These are phyloP conservation scores for Monilinia vaccinii-corymbosi DNA, from an alignment of 2,329 filamentous ascomycete species.

Conservation along the genomic window DNA sequence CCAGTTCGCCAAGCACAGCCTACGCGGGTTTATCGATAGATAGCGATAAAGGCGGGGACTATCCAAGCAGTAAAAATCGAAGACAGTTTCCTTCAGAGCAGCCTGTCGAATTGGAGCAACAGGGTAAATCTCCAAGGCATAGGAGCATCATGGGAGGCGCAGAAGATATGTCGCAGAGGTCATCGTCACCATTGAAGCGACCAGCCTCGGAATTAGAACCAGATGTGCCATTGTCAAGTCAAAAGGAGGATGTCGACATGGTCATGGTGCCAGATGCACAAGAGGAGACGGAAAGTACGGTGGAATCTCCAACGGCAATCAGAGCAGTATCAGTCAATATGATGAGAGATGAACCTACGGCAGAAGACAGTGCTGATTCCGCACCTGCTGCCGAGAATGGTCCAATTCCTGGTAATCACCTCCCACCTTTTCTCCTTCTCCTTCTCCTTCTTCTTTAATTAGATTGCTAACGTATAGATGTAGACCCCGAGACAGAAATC, in stretches of 20 bases:
- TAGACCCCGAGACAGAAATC: conserved; percentile 16
- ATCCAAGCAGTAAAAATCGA: conserved; percentile 18
- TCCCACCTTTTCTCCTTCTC: not conserved
- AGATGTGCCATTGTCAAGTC: conserved; percentile 17
- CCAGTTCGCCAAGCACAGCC: conserved; percentile 48
- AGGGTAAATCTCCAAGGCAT: conserved; percentile 43
- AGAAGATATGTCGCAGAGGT: conserved; percentile 48
- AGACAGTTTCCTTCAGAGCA: conserved; percentile 30
- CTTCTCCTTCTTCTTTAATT: not conserved
- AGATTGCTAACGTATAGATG: not conserved
- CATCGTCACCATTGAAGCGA: conserved; percentile 56
- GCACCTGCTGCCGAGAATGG: conserved; percentile 3
- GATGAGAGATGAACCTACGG: conserved; percentile 13
- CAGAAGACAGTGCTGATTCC: not conserved
- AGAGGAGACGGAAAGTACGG: conserved; percentile 8
- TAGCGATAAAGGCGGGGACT: conserved; percentile 40
- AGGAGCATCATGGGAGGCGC: conserved; percentile 52
- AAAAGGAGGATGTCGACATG: conserved; percentile 30
- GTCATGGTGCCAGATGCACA: conserved; percentile 17
- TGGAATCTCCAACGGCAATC: conserved; percentile 4
- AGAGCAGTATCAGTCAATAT: conserved; percentile 23
- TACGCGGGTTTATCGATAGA: conserved; percentile 50
- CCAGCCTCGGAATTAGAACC: conserved; percentile 38
- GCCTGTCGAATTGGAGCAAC: conserved; percentile 21
- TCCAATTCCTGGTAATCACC: conserved; percentile 1